Conservation (phyloP, 2,329 filamentous ascomycete species). For the Xylariaceae sp. region DNA sequence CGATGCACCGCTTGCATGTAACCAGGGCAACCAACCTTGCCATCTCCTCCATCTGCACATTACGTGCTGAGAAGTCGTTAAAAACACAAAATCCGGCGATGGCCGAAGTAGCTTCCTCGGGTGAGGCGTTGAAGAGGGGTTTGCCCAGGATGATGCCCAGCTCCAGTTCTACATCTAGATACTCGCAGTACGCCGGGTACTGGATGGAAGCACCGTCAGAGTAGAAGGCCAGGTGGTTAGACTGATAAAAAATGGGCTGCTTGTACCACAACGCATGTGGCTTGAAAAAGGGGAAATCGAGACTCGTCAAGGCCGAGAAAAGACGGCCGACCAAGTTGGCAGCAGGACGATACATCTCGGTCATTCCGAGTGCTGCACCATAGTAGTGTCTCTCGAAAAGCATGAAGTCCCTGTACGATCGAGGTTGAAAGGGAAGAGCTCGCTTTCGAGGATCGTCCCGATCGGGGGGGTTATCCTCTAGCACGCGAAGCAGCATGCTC, state of each 20-base stretch:
- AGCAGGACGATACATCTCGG: slow-evolving; percentile 13
- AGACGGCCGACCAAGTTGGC: slow-evolving; percentile 8
- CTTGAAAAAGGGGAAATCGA: slow-evolving; percentile 18
- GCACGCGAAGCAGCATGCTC: slow-evolving; percentile 10
- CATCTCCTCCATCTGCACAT: slow-evolving; percentile 23
- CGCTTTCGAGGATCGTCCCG: slow-evolving; percentile 13
- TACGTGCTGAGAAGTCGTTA: slow-evolving; percentile 23
- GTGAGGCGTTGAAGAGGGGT: slow-evolving; percentile 17
- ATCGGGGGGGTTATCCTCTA: slow-evolving; percentile 19
- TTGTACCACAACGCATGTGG: slow-evolving; percentile 18
- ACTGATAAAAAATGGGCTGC: slow-evolving; percentile 24
- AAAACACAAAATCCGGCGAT: slow-evolving; percentile 24
- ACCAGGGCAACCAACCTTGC: slow-evolving; percentile 12
- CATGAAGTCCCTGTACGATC: slow-evolving; percentile 26
- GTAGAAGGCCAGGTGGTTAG: slow-evolving; percentile 24
- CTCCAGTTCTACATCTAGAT: slow-evolving; percentile 24
- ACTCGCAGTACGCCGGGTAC: slow-evolving; percentile 17
- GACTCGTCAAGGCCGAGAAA: slow-evolving; percentile 12
- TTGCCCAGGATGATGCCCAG: slow-evolving; percentile 20
- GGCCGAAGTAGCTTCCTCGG: slow-evolving; percentile 19
- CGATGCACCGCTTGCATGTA: not conserved
- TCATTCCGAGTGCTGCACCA: slow-evolving; percentile 18
- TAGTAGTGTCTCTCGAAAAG: slow-evolving; percentile 24
- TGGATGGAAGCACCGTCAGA: slow-evolving; percentile 17
- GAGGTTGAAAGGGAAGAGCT: slow-evolving; percentile 22